Evolutionary conservation across 441 rosid genomes (phyloP).

Genomic region (Pelargonium cotyledonis): DNA sequence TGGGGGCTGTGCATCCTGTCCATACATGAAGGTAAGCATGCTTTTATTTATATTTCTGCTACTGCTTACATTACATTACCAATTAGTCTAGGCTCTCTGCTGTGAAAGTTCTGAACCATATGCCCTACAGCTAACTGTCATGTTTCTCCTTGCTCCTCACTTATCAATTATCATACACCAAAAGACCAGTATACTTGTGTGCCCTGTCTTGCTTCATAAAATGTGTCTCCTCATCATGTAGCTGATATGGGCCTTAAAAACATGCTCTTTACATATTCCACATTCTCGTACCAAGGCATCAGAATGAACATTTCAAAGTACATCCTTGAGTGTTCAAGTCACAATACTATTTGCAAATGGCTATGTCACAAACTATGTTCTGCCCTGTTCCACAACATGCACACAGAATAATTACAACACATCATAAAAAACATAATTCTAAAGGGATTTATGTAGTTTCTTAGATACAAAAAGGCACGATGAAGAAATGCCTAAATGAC

Average conservation of each 20-base stretch:
- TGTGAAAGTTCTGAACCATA: too few relatives aligned
- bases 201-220: not conserved
- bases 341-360: not conserved
- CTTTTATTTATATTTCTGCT: not conserved
- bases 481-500: not conserved
- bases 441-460: not conserved
- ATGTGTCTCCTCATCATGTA: not conserved
- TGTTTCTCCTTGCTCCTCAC: not conserved
- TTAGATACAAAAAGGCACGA: not conserved
- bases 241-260: not conserved
- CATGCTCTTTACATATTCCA: not conserved
- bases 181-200: not conserved
- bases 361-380: not conserved
- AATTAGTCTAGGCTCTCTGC: not conserved
- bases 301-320: not conserved
- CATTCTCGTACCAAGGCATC: not conserved
- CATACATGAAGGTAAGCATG: conserved; percentile 81
- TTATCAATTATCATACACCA: not conserved
- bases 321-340: not conserved
- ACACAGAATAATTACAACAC: not conserved
- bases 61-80: not conserved
- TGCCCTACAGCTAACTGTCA: too few relatives aligned
- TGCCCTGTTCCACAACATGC: not conserved
- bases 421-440: too few relatives aligned
- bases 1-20: conserved; percentile 98